A percentile compares a stretch with the other conserved stretches of the same genome.
Conservation (phyloP, 495 filamentous ascomycete species). For the Geoglossum glabrum region DNA sequence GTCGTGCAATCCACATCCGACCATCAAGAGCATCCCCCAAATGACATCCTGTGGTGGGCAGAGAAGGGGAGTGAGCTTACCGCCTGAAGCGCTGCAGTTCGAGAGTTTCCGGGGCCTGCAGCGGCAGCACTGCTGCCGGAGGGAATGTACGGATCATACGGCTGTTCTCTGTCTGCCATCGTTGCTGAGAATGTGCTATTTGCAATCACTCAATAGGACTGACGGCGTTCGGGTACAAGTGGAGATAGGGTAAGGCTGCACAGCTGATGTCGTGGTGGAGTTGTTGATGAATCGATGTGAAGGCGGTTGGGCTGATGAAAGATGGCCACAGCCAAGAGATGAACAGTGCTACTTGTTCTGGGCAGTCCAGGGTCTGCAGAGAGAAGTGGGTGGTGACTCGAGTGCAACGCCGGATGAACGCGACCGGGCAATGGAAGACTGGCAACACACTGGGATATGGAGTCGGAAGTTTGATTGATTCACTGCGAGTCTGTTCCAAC, state of each 20-base stretch:
- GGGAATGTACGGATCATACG: slow-evolving; percentile 87
- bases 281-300: background rate
- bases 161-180: slow-evolving; percentile 55
- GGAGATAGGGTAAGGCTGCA: background rate
- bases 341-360: background rate
- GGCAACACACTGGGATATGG: no score
- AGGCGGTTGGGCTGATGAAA: background rate
- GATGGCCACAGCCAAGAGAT: background rate
- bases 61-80: slow-evolving; percentile 32
- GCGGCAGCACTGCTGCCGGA: slow-evolving; percentile 31
- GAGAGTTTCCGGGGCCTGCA: slow-evolving; percentile 37
- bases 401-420: background rate
- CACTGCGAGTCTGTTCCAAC: no score
- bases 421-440: no score
- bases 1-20: background rate
- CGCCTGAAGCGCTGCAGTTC: slow-evolving; percentile 56
- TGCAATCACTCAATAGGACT: background rate
- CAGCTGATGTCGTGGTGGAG: background rate
- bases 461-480: no score
- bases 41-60: background rate
- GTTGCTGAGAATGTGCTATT: slow-evolving; percentile 12
- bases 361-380: background rate
- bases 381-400: background rate
- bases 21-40: background rate
- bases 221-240: background rate